phyloP scores from a whole-genome alignment of 2,329 filamentous ascomycete genomes.

The Fusarium sp. region DNA sequence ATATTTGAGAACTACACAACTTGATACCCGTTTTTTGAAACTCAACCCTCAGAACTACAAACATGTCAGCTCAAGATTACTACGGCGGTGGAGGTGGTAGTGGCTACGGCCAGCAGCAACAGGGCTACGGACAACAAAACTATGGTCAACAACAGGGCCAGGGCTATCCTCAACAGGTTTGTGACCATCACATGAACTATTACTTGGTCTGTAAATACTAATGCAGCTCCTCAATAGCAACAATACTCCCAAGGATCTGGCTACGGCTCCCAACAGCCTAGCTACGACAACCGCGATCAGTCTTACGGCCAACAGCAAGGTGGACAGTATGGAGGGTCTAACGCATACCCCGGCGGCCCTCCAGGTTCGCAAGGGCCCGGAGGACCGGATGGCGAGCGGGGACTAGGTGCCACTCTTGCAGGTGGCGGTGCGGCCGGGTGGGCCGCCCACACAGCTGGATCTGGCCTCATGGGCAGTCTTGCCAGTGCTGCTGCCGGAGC shows the following conservation, averaged over 20 bases:
- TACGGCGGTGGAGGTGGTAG: constrained; percentile 36
- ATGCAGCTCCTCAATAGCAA: constrained; percentile 5
- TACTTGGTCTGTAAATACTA: background rate
- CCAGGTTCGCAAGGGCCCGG: constrained; percentile 35
- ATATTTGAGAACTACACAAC: background rate
- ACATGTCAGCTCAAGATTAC: constrained; percentile 49
- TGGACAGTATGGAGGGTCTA: constrained; percentile 33
- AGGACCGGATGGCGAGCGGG: constrained; percentile 59
- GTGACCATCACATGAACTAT: background rate
- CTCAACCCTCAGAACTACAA: background rate
- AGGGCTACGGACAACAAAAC: constrained; percentile 31
- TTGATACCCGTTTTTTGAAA: background rate
- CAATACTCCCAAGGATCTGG: constrained; percentile 40
- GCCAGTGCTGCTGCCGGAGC: constrained; percentile 65
- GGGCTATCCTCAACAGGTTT: constrained; percentile 41
- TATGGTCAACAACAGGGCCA: constrained; percentile 36
- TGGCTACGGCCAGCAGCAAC: constrained; percentile 24
- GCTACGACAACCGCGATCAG: constrained; percentile 35
- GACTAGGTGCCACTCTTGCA: constrained; percentile 65
- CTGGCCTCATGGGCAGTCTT: constrained; percentile 64
- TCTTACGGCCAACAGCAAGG: constrained; percentile 40
- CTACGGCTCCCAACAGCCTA: constrained; percentile 35
- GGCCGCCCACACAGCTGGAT: constrained; percentile 65
- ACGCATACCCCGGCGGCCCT: constrained; percentile 28
- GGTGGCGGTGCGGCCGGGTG: constrained; percentile 66